A percentile compares a stretch with the other conserved stretches of the same genome.
phyloP scores from a whole-genome alignment of 1,139 yeast genomes.

The Nakaseomyces delphensis region DNA sequence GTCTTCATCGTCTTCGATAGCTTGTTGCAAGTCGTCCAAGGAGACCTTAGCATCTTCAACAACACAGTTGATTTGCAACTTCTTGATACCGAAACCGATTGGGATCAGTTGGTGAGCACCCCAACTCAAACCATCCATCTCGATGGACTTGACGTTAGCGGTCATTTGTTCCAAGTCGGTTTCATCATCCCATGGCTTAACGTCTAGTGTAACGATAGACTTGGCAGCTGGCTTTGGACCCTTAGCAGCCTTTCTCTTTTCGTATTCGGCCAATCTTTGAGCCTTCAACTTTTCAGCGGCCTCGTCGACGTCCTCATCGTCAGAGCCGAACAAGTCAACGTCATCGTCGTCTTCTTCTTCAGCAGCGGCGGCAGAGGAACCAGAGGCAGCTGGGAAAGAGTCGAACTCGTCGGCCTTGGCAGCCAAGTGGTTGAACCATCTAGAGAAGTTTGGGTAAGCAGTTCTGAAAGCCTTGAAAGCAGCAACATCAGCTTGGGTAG shows the following conservation, averaged over 20 bases:
- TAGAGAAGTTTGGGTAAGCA: conserved; percentile 87
- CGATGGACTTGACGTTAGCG: conserved; percentile 74
- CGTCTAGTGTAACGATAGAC: conserved; percentile 91
- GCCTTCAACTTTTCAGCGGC: conserved; percentile 96
- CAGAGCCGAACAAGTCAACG: conserved; percentile 91
- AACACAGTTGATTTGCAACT: conserved; percentile 96
- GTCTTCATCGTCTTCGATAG: conserved; percentile 93
- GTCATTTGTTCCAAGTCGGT: conserved; percentile 85
- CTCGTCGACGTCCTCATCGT: conserved; percentile 85
- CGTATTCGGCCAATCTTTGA: conserved; percentile 95
- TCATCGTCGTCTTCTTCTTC: conserved; percentile 81
- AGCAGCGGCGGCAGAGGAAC: conserved; percentile 44
- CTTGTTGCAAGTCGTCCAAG: conserved; percentile 75
- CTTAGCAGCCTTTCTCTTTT: conserved; percentile 94
- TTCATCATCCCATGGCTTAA: conserved; percentile 99
- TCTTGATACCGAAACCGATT: conserved; percentile 99
- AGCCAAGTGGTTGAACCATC: conserved; percentile 98
- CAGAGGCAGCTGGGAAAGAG: conserved; percentile 71
- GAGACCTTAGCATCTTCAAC: conserved; percentile 96
- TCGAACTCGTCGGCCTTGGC: conserved; percentile 80
- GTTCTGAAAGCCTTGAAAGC: conserved; percentile 92
- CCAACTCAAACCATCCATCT: conserved; percentile 92
- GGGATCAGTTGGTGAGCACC: conserved; percentile 96
- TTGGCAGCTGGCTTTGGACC: conserved; percentile 98
- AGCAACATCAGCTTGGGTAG: conserved; percentile 93